These are phyloP conservation scores for Lathyrus aphaca DNA, from an alignment of 306 rosid genomes.

Conservation along the genomic window DNA sequence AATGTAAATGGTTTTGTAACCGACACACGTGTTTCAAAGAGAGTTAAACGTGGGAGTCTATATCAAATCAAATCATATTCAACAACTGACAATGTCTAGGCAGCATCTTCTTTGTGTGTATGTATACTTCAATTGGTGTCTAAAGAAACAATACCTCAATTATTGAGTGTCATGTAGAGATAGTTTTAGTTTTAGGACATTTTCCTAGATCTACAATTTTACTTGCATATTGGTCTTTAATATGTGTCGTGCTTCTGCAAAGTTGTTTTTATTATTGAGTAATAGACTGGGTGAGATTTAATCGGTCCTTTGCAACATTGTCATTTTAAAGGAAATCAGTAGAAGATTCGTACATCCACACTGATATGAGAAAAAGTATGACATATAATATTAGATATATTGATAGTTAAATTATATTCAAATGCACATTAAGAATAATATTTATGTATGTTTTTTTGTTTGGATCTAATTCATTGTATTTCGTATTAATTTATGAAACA, in stretches of 20 bases:
- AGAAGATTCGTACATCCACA: no score
- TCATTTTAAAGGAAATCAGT: no score
- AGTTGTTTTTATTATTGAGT: no score
- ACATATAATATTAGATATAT: no score
- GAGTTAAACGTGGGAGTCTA: constrained; percentile 1
- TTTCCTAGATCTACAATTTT: neutral
- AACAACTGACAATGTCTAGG: constrained; percentile 2
- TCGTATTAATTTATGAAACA: no score
- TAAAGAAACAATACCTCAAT: neutral
- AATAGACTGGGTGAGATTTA: no score
- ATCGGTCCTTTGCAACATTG: no score
- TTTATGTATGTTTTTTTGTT: no score
- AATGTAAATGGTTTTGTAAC: neutral
- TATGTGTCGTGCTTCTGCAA: neutral
- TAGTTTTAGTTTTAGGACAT: neutral
- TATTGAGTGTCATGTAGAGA: neutral
- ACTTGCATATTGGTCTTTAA: neutral
- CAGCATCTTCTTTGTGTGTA: neutral
- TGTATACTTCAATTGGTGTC: neutral
- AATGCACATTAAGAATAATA: no score
- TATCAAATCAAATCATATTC: constrained; percentile 3
- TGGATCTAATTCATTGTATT: no score
- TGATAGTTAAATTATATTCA: no score
- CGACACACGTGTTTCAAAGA: neutral
- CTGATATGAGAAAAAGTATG: no score